Percentiles rank a stretch among this genome's conserved stretches.
These are phyloP conservation scores for Aureobasidium sp. DNA, from an alignment of 2,329 filamentous ascomycete genomes.

Conservation along the genomic window DNA sequence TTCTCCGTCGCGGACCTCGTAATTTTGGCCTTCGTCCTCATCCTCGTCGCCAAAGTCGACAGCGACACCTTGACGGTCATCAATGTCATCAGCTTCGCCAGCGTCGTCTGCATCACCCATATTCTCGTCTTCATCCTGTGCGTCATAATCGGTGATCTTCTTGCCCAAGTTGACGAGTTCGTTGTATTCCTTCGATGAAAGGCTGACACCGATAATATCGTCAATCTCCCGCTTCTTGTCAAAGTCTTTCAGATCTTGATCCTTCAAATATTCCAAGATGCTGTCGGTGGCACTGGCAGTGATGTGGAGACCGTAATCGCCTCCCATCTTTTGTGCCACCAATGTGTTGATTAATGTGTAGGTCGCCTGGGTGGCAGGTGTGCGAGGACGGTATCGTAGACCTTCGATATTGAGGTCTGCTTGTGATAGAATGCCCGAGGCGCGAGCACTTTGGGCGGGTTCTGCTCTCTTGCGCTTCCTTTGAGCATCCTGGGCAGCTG, in stretches of 20 bases:
- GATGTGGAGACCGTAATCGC: constrained; percentile 86
- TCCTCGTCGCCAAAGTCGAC: constrained; percentile 93
- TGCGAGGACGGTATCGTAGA: constrained; percentile 84
- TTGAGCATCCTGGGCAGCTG: constrained; percentile 52
- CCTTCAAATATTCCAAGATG: constrained; percentile 84
- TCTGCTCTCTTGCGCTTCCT: constrained; percentile 76
- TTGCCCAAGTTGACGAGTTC: constrained; percentile 93
- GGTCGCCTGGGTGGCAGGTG: constrained; percentile 81
- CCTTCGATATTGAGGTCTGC: constrained; percentile 85
- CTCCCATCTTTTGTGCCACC: constrained; percentile 79
- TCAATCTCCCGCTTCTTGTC: constrained; percentile 98
- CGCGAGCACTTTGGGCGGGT: constrained; percentile 56
- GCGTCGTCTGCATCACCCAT: constrained; percentile 61
- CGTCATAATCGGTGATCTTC: constrained; percentile 98
- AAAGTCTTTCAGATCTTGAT: constrained; percentile 91
- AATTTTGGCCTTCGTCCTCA: constrained; percentile 70
- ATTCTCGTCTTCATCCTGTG: constrained; percentile 89
- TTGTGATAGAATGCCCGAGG: constrained; percentile 72
- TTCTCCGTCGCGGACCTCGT: constrained; percentile 80
- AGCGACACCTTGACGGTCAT: constrained; percentile 92
- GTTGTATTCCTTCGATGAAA: constrained; percentile 89
- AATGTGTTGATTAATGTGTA: constrained; percentile 93
- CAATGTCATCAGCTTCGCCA: constrained; percentile 67
- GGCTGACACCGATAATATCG: constrained; percentile 75
- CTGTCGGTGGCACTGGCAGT: constrained; percentile 92